Conservation (phyloP, 768 basidiomycete species). For the Jaapia argillacea region DNA sequence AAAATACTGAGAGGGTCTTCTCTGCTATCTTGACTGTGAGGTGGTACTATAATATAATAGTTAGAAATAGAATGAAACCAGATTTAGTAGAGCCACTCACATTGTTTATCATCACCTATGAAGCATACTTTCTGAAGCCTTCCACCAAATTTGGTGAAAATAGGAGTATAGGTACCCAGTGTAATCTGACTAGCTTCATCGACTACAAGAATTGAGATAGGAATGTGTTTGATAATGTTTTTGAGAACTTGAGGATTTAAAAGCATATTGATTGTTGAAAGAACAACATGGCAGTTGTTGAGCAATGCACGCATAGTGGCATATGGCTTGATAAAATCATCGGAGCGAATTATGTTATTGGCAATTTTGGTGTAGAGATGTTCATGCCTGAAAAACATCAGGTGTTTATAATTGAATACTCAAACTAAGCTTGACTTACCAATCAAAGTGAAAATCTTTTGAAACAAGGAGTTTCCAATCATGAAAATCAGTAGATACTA, state of each 20-base stretch:
- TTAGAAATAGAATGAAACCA: background rate
- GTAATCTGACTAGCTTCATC: conserved; percentile 1
- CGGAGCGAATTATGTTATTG: background rate
- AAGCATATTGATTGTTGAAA: background rate
- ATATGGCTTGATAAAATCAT: background rate
- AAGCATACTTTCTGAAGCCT: conserved; percentile 18
- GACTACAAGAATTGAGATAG: background rate
- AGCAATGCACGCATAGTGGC: background rate
- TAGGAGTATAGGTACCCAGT: background rate
- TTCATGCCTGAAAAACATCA: background rate
- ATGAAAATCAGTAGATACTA: conserved; percentile 40
- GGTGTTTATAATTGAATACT: too few relatives aligned
- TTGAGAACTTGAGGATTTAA: background rate
- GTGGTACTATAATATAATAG: conserved; percentile 18
- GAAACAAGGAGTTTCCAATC: conserved; percentile 44
- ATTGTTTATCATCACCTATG: conserved; percentile 22
- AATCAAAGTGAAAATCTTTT: conserved; percentile 17
- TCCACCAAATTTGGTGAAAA: conserved; percentile 10
- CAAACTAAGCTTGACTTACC: conserved; percentile 11
- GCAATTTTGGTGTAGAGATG: background rate
- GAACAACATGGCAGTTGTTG: background rate
- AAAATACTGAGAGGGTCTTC: conserved; percentile 22
- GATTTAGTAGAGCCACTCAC: conserved; percentile 13
- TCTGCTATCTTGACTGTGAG: conserved; percentile 21
- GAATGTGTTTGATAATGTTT: background rate